Conservation (phyloP, 495 filamentous ascomycete genomes). For the Bacidia gigantensis region DNA sequence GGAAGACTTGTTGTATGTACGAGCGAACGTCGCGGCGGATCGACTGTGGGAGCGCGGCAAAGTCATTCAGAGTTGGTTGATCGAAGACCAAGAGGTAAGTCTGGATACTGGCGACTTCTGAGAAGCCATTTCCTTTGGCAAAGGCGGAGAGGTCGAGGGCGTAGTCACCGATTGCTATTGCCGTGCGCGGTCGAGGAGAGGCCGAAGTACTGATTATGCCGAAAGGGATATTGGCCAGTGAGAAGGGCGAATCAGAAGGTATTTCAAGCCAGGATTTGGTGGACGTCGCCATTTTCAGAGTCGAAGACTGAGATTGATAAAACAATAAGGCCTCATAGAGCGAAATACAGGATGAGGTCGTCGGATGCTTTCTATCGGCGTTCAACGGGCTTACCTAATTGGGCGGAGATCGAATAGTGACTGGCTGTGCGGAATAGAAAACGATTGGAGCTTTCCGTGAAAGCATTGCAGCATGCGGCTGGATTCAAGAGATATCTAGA, state of each 20-base stretch:
- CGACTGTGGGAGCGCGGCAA: slow-evolving; percentile 61
- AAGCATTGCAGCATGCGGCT: no score
- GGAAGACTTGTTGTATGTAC: slow-evolving; percentile 61
- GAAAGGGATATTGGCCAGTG: slow-evolving; percentile 82
- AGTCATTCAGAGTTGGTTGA: slow-evolving; percentile 63
- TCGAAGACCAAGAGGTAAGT: slow-evolving; percentile 48
- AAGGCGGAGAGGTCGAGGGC: slow-evolving; percentile 66
- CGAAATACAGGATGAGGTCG: not conserved
- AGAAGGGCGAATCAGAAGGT: slow-evolving; percentile 56
- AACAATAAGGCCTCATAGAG: not conserved
- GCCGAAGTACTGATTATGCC: slow-evolving; percentile 61
- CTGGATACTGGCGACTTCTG: slow-evolving; percentile 42
- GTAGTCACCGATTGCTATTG: slow-evolving; percentile 65
- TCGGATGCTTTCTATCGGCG: not conserved
- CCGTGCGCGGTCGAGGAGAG: slow-evolving; percentile 38
- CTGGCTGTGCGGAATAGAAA: no score
- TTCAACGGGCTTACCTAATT: no score
- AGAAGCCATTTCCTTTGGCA: slow-evolving; percentile 43
- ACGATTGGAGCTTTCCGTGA: no score
- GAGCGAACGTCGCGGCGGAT: slow-evolving; percentile 59
- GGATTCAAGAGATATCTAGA: no score
- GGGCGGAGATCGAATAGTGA: no score
- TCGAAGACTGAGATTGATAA: not conserved
- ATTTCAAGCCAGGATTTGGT: slow-evolving; percentile 51
- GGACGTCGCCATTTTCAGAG: slow-evolving; percentile 29